Conservation (phyloP, 345 rosid genomes). For the thale cress (Arabidopsis thaliana) region DNA sequence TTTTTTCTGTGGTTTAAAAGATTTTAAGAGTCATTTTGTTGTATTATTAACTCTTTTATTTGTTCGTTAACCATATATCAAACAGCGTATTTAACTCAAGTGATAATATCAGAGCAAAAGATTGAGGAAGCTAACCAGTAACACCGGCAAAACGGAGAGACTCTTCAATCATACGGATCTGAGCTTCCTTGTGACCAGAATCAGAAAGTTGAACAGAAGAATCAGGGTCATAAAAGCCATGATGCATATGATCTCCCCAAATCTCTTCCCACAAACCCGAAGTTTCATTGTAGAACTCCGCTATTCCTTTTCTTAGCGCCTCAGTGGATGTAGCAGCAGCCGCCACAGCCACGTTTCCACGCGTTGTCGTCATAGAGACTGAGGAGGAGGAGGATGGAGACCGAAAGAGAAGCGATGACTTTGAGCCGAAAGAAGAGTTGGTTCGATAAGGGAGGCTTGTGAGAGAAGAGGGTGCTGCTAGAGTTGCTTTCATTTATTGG, state of each 20-base stretch:
- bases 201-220: constrained; percentile 47
- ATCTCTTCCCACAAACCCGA: constrained; percentile 82
- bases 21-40: not conserved
- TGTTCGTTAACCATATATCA: too few relatives aligned
- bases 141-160: constrained; percentile 76
- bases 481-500: constrained; percentile 30
- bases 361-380: constrained; percentile 33
- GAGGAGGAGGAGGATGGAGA: constrained; percentile 31
- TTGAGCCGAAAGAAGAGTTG: not conserved
- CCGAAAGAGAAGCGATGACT: constrained; percentile 21
- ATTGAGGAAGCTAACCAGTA: constrained; percentile 45
- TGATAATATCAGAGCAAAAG: not conserved
- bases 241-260: constrained; percentile 99
- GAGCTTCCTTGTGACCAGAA: constrained; percentile 71
- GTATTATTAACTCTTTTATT: too few relatives aligned
- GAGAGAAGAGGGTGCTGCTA: constrained; percentile 28
- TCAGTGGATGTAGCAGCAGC: constrained; percentile 27
- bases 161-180: constrained; percentile 90
- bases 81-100: not conserved
- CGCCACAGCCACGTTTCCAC: constrained; percentile 22
- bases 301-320: constrained; percentile 65
- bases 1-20: too few relatives aligned
- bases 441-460: constrained; percentile 6
- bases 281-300: constrained; percentile 88
- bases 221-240: constrained; percentile 74